These are phyloP conservation scores for Pseudonectria foliicola DNA, from an alignment of 2,329 filamentous ascomycete genomes.

Conservation along the genomic window DNA sequence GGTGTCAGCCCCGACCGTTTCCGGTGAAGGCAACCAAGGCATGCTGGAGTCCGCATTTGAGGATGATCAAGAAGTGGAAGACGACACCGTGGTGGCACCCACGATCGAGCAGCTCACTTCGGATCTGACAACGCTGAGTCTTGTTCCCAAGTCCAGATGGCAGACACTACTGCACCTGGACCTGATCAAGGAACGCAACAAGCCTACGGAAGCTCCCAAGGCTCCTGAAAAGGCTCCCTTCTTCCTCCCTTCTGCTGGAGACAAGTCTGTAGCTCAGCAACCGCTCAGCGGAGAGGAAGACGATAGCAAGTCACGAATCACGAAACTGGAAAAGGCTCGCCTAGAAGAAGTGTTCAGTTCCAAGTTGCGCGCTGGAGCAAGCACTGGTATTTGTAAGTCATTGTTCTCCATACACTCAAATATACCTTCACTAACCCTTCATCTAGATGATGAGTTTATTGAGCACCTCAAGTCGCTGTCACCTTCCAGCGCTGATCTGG, in stretches of 20 bases:
- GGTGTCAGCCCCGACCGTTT: slow-evolving; percentile 64
- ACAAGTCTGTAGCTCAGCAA: slow-evolving; percentile 32
- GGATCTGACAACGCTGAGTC: slow-evolving; percentile 79
- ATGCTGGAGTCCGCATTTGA: slow-evolving; percentile 71
- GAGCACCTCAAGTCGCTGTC: slow-evolving; percentile 72
- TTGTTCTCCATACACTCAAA: slow-evolving; percentile 2
- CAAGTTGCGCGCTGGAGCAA: slow-evolving; percentile 46
- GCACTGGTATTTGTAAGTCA: slow-evolving; percentile 53
- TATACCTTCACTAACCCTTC: slow-evolving; percentile 15
- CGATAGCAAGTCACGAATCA: slow-evolving; percentile 57
- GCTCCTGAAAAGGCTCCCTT: slow-evolving; percentile 91
- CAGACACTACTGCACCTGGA: slow-evolving; percentile 91
- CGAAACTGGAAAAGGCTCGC: slow-evolving; percentile 54
- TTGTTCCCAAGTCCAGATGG: slow-evolving; percentile 88
- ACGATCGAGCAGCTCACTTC: slow-evolving; percentile 69
- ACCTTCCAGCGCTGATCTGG: slow-evolving; percentile 81
- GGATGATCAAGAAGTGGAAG: slow-evolving; percentile 43
- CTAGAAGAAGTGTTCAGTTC: slow-evolving; percentile 52
- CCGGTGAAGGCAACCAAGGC: slow-evolving; percentile 72
- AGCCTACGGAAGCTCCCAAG: slow-evolving; percentile 86
- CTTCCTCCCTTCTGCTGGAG: slow-evolving; percentile 68
- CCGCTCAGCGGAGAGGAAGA: slow-evolving; percentile 28
- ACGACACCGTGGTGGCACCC: slow-evolving; percentile 47
- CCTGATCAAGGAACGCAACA: slow-evolving; percentile 86
- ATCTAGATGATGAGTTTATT: slow-evolving; percentile 58